Evolutionary conservation across 164 flowering plant species (phyloP).

Genomic region (Tetracentron sinense): DNA sequence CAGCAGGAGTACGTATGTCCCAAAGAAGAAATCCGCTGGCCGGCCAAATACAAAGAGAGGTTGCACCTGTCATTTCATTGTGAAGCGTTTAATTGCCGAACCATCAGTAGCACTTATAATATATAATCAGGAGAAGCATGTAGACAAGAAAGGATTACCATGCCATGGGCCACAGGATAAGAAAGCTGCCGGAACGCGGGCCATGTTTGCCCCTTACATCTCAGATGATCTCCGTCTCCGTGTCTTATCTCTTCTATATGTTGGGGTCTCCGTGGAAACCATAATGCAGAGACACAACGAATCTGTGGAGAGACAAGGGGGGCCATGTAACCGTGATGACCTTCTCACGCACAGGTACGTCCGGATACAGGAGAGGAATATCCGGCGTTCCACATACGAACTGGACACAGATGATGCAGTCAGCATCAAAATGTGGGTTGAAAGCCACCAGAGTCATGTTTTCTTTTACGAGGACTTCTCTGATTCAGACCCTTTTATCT

Average conservation of each 20-base stretch:
- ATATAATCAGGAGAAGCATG: constrained; percentile 85
- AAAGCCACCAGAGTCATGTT: constrained; percentile 60
- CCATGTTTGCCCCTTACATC: constrained; percentile 91
- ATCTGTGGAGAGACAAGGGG: constrained; percentile 82
- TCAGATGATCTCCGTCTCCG: constrained; percentile 94
- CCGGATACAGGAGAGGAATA: constrained; percentile 80
- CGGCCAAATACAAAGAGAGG: constrained; percentile 94
- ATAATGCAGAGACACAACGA: constrained; percentile 95
- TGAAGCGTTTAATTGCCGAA: constrained; percentile 85
- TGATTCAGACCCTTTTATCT: constrained; percentile 63
- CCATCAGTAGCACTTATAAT: constrained; percentile 92
- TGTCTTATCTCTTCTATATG: constrained; percentile 74
- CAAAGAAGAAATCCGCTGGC: constrained; percentile 81
- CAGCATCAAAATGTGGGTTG: constrained; percentile 82
- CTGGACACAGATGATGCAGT: constrained; percentile 77
- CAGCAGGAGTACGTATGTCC: constrained; percentile 65
- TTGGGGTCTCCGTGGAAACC: constrained; percentile 92
- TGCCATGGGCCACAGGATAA: constrained; percentile 96
- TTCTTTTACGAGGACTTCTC: constrained; percentile 87
- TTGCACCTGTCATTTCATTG: constrained; percentile 94
- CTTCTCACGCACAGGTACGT: constrained; percentile 89
- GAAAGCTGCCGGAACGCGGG: constrained; percentile 86
- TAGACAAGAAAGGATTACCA: constrained; percentile 81
- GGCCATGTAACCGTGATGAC: constrained; percentile 88
- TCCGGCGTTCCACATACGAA: constrained; percentile 74